phyloP scores from a whole-genome alignment of 2,329 filamentous ascomycete genomes.

The Dissoconium aciculare region DNA sequence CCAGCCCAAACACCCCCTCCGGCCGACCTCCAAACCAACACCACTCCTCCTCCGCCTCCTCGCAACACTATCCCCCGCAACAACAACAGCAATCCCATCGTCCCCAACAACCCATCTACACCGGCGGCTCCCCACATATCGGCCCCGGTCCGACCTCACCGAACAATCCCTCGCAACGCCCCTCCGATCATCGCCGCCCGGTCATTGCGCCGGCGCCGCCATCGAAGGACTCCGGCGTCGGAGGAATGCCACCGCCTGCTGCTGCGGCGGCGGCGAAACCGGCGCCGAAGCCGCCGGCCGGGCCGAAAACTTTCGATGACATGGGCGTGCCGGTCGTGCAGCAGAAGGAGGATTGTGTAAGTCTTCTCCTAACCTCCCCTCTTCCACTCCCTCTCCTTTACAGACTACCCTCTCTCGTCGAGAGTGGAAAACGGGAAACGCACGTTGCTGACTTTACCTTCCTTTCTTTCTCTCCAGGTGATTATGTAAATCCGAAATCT shows the following conservation, averaged over 20 bases:
- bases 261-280: slow-evolving; percentile 17
- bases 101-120: too few species aligned
- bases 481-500: too few species aligned
- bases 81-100: too few species aligned
- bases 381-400: too few species aligned
- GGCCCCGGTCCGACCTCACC: too few species aligned
- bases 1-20: slow-evolving; percentile 6
- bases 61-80: slow-evolving; percentile 1
- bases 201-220: slow-evolving; percentile 11
- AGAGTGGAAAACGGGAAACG: too few species aligned
- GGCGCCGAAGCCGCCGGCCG: slow-evolving; percentile 29
- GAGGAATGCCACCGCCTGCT: slow-evolving; percentile 10
- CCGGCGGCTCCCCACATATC: too few species aligned
- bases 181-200: too few species aligned
- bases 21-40: slow-evolving; percentile 5
- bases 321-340: slow-evolving; percentile 87
- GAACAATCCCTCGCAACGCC: too few species aligned
- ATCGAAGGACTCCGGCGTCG: slow-evolving; percentile 5
- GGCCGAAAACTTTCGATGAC: slow-evolving; percentile 87
- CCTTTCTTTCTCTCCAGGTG: too few species aligned
- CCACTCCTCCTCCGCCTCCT: slow-evolving; percentile 2
- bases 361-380: slow-evolving; percentile 6
- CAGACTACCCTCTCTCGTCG: too few species aligned
- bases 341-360: slow-evolving; percentile 76
- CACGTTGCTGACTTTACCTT: too few species aligned